Evolutionary conservation across 2,329 filamentous ascomycete species (phyloP).

Genomic region (Diplodia sapinea): DNA sequence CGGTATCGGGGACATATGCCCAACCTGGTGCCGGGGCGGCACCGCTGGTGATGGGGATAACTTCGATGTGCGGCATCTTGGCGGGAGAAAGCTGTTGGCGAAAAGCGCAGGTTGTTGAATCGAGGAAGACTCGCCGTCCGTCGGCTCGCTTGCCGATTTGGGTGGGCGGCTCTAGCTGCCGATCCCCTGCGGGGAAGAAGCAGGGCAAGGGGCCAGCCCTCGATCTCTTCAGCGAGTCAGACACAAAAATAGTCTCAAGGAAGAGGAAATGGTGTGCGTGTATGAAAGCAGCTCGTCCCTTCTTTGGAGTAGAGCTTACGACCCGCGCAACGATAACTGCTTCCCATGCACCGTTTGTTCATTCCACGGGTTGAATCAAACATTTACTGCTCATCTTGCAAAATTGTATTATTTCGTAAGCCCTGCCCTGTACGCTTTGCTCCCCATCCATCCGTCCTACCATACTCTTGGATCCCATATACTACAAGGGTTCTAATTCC

Average conservation of each 20-base stretch:
- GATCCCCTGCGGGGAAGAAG: slow-evolving; percentile 13
- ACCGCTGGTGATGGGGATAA: slow-evolving; percentile 70
- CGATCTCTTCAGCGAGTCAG: slow-evolving; percentile 48
- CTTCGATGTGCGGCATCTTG: slow-evolving; percentile 75
- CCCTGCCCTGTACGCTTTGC: slow-evolving; percentile 17
- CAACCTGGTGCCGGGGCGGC: slow-evolving; percentile 80
- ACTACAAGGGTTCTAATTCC: slow-evolving; percentile 28
- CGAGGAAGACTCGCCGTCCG: slow-evolving; percentile 14
- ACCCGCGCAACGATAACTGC: background rate
- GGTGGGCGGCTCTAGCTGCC: slow-evolving; percentile 10
- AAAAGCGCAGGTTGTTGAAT: background rate
- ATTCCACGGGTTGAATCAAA: background rate
- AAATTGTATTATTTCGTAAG: slow-evolving; percentile 16
- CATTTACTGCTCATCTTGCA: background rate
- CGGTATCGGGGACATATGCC: slow-evolving; percentile 84
- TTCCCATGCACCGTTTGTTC: background rate
- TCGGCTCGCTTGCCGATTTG: slow-evolving; percentile 15
- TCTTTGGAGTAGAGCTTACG: slow-evolving; percentile 40
- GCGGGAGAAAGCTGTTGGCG: background rate
- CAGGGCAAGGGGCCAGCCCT: background rate
- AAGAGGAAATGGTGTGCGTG: slow-evolving; percentile 54
- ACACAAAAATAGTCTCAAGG: slow-evolving; percentile 42
- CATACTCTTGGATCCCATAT: slow-evolving; percentile 10
- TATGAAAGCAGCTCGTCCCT: slow-evolving; percentile 49
- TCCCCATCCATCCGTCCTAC: background rate